Percentiles rank a stretch among this genome's conserved stretches.
phyloP scores from a whole-genome alignment of 805 yeast genomes.

The Blastobotrys robertii region DNA sequence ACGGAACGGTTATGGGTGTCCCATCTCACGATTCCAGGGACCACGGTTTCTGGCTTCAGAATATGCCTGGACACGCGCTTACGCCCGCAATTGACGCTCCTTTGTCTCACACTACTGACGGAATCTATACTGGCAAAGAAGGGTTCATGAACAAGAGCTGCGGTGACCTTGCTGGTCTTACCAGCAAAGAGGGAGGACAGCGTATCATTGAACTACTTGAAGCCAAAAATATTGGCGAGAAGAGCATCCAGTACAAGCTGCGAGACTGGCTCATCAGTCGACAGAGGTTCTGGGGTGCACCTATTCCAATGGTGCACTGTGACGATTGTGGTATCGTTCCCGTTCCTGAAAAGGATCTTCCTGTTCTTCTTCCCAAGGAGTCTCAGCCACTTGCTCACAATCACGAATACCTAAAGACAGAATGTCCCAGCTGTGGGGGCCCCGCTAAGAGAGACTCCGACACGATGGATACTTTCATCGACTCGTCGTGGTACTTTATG shows the following conservation, averaged over 20 bases:
- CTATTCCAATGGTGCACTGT: conserved; percentile 92
- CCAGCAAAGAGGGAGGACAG: conserved; percentile 41
- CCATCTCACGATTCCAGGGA: conserved; percentile 92
- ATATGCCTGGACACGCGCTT: conserved; percentile 39
- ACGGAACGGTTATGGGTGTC: conserved; percentile 96
- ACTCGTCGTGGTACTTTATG: conserved; percentile 93
- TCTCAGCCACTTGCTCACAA: conserved; percentile 62
- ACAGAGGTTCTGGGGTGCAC: conserved; percentile 98
- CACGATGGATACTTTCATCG: conserved; percentile 98
- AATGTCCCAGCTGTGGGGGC: conserved; percentile 69
- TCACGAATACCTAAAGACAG: conserved; percentile 57
- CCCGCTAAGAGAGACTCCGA: conserved; percentile 85
- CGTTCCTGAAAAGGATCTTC: conserved; percentile 80
- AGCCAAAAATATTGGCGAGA: conserved; percentile 32
- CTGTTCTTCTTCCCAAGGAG: conserved; percentile 64
- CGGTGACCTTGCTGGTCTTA: conserved; percentile 43
- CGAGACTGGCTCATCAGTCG: conserved; percentile 94
- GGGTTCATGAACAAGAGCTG: conserved; percentile 43
- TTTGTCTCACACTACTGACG: conserved; percentile 6
- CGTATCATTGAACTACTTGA: conserved; percentile 37
- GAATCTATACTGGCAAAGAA: conserved; percentile 30
- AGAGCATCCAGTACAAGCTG: conserved; percentile 47
- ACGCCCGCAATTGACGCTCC: conserved; percentile 36
- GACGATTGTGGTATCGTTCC: conserved; percentile 79
- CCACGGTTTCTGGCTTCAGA: conserved; percentile 63